These are phyloP conservation scores for Ocimum tenuiflorum DNA, from an alignment of 257 asterid species.

Conservation along the genomic window DNA sequence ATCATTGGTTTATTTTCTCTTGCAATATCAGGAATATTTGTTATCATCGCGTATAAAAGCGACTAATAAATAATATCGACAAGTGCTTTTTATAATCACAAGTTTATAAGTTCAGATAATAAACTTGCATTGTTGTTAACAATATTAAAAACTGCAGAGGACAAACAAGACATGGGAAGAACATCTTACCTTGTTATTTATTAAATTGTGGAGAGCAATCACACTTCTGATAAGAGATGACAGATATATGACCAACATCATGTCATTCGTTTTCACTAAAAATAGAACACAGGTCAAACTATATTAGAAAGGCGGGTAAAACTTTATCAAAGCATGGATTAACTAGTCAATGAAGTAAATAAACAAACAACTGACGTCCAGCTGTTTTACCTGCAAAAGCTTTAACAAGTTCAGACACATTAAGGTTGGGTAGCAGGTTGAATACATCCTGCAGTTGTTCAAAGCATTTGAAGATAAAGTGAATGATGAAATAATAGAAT, in stretches of 20 bases:
- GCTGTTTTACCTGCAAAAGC: slow-evolving; percentile 65
- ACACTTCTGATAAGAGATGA: slow-evolving; percentile 88
- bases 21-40: background rate
- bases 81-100: background rate
- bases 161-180: slow-evolving; percentile 2
- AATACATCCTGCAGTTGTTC: slow-evolving; percentile 64
- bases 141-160: background rate
- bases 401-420: slow-evolving; percentile 66
- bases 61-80: background rate
- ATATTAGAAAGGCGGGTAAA: background rate
- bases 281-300: slow-evolving; percentile 7
- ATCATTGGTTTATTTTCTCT: background rate
- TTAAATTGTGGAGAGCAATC: slow-evolving; percentile 88
- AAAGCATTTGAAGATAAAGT: slow-evolving; percentile 14
- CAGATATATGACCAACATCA: slow-evolving; percentile 92
- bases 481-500: background rate
- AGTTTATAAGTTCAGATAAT: background rate
- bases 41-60: background rate
- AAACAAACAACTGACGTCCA: background rate
- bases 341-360: background rate
- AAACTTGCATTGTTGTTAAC: no score
- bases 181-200: slow-evolving; percentile 75
- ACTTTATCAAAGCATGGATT: background rate
- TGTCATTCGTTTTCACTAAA: slow-evolving; percentile 90
- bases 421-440: slow-evolving; percentile 86